A percentile compares a stretch with the other conserved stretches of the same genome.
Conservation (phyloP, 2,329 filamentous ascomycete genomes). For the Cercospora sp. region DNA sequence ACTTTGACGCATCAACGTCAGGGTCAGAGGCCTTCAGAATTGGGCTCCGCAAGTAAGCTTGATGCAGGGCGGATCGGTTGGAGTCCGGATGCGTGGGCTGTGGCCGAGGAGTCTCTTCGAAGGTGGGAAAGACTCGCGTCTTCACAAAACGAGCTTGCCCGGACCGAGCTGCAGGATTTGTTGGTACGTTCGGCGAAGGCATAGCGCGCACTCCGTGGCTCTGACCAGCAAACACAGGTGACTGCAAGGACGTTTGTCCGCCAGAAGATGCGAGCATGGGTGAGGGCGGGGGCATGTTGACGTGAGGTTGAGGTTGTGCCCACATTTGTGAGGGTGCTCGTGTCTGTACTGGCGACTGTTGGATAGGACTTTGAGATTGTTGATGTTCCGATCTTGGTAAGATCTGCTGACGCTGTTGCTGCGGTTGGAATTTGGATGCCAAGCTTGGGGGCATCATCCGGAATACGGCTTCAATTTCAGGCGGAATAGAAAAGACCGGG, state of each 20-base stretch:
- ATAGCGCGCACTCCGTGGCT: background rate
- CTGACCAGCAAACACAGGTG: background rate
- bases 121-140: constrained; percentile 23
- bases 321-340: background rate
- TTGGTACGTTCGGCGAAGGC: background rate
- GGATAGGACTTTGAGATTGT: background rate
- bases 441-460: background rate
- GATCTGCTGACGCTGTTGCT: background rate
- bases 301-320: background rate
- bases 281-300: background rate
- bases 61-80: constrained; percentile 55
- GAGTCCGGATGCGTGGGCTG: constrained; percentile 49
- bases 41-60: constrained; percentile 59
- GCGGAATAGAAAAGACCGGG: background rate
- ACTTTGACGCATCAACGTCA: constrained; percentile 16
- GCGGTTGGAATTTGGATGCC: background rate
- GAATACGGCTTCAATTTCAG: background rate
- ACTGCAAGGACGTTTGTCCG: background rate
- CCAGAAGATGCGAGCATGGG: background rate
- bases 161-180: background rate
- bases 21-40: constrained; percentile 35
- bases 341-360: background rate
- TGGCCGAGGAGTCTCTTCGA: constrained; percentile 30
- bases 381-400: background rate
- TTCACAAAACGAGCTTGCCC: background rate